These are phyloP conservation scores for Boletus pseudopeckii DNA, from an alignment of 768 basidiomycete genomes.

Conservation along the genomic window DNA sequence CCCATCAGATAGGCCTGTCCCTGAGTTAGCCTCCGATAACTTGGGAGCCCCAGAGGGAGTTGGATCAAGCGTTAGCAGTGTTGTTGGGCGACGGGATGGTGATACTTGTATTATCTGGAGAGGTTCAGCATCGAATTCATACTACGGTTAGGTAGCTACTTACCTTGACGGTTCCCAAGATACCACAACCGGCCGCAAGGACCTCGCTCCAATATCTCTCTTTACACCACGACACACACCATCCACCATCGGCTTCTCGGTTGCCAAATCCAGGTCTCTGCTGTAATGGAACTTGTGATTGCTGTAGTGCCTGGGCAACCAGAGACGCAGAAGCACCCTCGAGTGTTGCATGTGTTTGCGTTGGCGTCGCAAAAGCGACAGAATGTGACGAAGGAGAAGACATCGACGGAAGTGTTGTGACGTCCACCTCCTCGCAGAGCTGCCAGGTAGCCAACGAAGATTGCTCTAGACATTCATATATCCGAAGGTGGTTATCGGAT, in stretches of 20 bases:
- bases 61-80: constrained; percentile 55
- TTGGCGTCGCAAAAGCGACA: constrained; percentile 65
- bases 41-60: constrained; percentile 31
- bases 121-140: constrained; percentile 1
- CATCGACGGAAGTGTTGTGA: constrained; percentile 48
- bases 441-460: constrained; percentile 70
- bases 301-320: constrained; percentile 63
- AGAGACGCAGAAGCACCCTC: constrained; percentile 57
- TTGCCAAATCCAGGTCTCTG: constrained; percentile 49
- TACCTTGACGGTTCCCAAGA: constrained; percentile 75
- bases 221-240: constrained; percentile 94
- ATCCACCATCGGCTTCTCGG: constrained; percentile 86
- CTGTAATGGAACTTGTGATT: constrained; percentile 37
- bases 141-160: constrained; percentile 6
- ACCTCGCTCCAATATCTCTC: constrained; percentile 95
- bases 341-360: constrained; percentile 53
- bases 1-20: constrained; percentile 27
- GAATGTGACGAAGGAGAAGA: constrained; percentile 47
- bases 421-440: constrained; percentile 73
- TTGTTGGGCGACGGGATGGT: constrained; percentile 60
- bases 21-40: constrained; percentile 20
- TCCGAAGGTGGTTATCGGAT: constrained; percentile 80
- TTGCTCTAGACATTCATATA: constrained; percentile 89
- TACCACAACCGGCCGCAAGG: constrained; percentile 73
- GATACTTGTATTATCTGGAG: constrained; percentile 72